A percentile compares a stretch with the other conserved stretches of the same genome.
Conservation (phyloP, 805 yeast genomes). For the Candida chilensis region DNA sequence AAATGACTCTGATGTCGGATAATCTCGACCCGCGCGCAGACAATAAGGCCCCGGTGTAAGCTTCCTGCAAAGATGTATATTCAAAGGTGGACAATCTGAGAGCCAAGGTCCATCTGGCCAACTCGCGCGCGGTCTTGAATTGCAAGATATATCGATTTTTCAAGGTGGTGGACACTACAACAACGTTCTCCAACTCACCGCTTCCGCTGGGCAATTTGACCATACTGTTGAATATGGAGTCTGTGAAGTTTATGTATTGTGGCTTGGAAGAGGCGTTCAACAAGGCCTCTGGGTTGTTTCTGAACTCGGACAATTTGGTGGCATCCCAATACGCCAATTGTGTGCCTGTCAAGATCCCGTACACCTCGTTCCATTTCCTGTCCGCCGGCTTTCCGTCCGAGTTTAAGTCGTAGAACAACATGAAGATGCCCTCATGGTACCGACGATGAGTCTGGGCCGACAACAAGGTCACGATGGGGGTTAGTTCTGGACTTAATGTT, state of each 20-base stretch:
- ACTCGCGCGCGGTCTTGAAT: constrained; percentile 54
- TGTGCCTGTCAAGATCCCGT: constrained; percentile 84
- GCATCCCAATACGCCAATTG: constrained; percentile 93
- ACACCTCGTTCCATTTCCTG: constrained; percentile 86
- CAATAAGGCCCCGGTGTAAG: constrained; percentile 90
- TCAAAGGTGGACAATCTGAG: constrained; percentile 76
- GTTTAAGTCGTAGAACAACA: constrained; percentile 64
- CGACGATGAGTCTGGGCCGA: constrained; percentile 71
- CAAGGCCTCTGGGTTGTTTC: constrained; percentile 42
- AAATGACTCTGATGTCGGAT: constrained; percentile 77
- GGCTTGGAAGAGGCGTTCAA: constrained; percentile 65
- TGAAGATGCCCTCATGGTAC: constrained; percentile 67
- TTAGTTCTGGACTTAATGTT: constrained; percentile 38
- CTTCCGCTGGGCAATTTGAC: constrained; percentile 55
- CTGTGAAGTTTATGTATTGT: constrained; percentile 82
- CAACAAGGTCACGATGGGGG: constrained; percentile 67
- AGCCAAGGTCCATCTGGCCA: constrained; percentile 75
- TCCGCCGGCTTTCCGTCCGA: constrained; percentile 83
- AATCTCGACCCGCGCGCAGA: constrained; percentile 86
- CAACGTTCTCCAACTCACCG: constrained; percentile 59
- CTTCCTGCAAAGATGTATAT: constrained; percentile 79
- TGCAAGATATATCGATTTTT: constrained; percentile 83
- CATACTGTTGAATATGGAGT: constrained; percentile 75
- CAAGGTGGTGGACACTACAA: constrained; percentile 87
- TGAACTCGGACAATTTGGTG: constrained; percentile 44